A percentile compares a stretch with the other conserved stretches of the same genome.
These are phyloP conservation scores for Firmiana major DNA, from an alignment of 345 rosid genomes.

Conservation along the genomic window DNA sequence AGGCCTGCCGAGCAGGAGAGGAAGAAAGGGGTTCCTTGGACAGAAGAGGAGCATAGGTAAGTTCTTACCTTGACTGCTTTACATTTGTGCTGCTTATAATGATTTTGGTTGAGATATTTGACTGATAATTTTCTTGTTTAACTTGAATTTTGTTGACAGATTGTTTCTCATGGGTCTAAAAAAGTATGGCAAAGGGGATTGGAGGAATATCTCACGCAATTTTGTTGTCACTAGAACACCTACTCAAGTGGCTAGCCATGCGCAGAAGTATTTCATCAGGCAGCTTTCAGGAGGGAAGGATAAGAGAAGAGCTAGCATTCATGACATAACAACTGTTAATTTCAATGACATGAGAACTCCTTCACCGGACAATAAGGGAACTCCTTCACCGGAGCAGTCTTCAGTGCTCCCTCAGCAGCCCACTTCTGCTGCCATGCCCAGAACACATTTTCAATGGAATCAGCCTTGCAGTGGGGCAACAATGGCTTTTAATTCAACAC, in stretches of 20 bases:
- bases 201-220: slow-evolving; percentile 88
- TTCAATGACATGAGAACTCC: slow-evolving; percentile 47
- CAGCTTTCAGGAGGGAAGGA: slow-evolving; percentile 91
- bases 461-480: slow-evolving; percentile 36
- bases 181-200: slow-evolving; percentile 95
- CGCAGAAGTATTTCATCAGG: slow-evolving; percentile 93
- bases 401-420: slow-evolving; percentile 29
- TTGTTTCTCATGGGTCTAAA: slow-evolving; percentile 84
- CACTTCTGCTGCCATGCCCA: slow-evolving; percentile 26
- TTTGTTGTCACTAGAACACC: slow-evolving; percentile 82
- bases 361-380: slow-evolving; percentile 41
- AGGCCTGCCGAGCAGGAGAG: slow-evolving; percentile 75
- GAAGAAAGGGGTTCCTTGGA: slow-evolving; percentile 98
- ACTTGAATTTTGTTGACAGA: slow-evolving; percentile 29
- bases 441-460: slow-evolving; percentile 51
- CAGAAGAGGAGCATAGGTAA: slow-evolving; percentile 97
- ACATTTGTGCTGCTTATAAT: too few relatives aligned
- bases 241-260: slow-evolving; percentile 95
- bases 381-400: slow-evolving; percentile 40
- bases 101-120: background rate
- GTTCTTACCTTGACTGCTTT: background rate
- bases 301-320: slow-evolving; percentile 94
- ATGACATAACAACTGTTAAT: slow-evolving; percentile 88
- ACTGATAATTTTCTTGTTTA: background rate
- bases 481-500: slow-evolving; percentile 35